Evolutionary conservation across 1,139 yeast species (phyloP).

Genomic region (Scheffersomyces titani): DNA sequence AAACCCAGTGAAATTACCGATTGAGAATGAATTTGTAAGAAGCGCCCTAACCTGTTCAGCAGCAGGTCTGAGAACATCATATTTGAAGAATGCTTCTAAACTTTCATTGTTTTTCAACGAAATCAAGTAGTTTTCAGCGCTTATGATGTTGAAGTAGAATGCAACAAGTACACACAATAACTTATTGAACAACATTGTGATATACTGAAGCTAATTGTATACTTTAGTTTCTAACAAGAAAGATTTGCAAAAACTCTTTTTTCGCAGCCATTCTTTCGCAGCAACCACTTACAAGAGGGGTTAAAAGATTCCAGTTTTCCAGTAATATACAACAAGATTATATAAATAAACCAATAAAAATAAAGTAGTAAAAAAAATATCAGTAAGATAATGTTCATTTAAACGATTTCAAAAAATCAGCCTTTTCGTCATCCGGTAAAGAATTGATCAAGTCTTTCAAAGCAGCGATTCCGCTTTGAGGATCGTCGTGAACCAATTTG

Average conservation of each 20-base stretch:
- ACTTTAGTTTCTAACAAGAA: background rate
- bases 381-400: constrained; percentile 10
- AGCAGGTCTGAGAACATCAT: constrained; percentile 35
- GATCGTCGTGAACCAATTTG: constrained; percentile 57
- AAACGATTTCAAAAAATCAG: constrained; percentile 42
- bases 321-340: background rate
- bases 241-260: background rate
- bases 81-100: constrained; percentile 39
- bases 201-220: background rate
- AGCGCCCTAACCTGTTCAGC: constrained; percentile 41
- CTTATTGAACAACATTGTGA: background rate
- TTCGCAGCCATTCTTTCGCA: background rate
- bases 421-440: constrained; percentile 63
- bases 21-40: constrained; percentile 47
- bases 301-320: background rate
- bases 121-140: constrained; percentile 8
- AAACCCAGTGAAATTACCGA: constrained; percentile 68
- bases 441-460: constrained; percentile 62
- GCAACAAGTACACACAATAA: background rate
- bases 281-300: background rate
- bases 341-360: too few relatives aligned
- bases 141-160: background rate
- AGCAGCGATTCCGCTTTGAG: constrained; percentile 54
- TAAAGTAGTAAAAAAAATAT: background rate
- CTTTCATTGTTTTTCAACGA: constrained; percentile 16